Percentiles rank a stretch among this genome's conserved stretches.
Conservation (phyloP, 176 grass and related monocot genomes). For the Echinochloa phyllopogon region DNA sequence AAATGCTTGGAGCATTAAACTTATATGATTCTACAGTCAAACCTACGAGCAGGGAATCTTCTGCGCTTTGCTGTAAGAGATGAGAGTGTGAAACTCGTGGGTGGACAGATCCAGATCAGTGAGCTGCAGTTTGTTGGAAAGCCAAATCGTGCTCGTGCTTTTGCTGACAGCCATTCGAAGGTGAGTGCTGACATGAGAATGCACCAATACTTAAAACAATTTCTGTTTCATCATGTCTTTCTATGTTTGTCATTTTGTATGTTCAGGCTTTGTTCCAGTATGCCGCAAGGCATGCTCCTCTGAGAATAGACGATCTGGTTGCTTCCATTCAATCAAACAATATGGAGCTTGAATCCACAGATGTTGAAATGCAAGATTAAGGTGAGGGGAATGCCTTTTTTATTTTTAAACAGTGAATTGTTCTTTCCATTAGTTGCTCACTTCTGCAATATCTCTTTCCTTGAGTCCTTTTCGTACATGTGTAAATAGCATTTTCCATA, state of each 20-base stretch:
- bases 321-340: slow-evolving; percentile 60
- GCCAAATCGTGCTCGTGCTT: slow-evolving; percentile 70
- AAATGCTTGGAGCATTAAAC: slow-evolving; percentile 25
- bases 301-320: slow-evolving; percentile 83
- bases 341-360: slow-evolving; percentile 56
- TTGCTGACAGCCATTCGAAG: slow-evolving; percentile 94
- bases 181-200: slow-evolving; percentile 48
- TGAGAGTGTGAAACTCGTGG: slow-evolving; percentile 80
- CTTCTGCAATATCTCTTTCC: neutral
- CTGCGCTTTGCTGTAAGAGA: slow-evolving; percentile 76
- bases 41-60: slow-evolving; percentile 72
- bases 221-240: slow-evolving; percentile 18
- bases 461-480: neutral
- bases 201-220: slow-evolving; percentile 28
- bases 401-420: slow-evolving; percentile 1
- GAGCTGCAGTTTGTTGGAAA: slow-evolving; percentile 72
- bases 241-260: slow-evolving; percentile 9
- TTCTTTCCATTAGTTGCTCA: neutral
- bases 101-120: slow-evolving; percentile 76
- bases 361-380: slow-evolving; percentile 88
- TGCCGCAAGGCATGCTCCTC: slow-evolving; percentile 75
- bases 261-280: slow-evolving; percentile 92
- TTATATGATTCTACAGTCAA: slow-evolving; percentile 60
- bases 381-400: slow-evolving; percentile 10
- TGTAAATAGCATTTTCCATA: slow-evolving; percentile 16